phyloP scores from a whole-genome alignment of 1,284 basidiomycete species.

The Leccinum fuscescens region DNA sequence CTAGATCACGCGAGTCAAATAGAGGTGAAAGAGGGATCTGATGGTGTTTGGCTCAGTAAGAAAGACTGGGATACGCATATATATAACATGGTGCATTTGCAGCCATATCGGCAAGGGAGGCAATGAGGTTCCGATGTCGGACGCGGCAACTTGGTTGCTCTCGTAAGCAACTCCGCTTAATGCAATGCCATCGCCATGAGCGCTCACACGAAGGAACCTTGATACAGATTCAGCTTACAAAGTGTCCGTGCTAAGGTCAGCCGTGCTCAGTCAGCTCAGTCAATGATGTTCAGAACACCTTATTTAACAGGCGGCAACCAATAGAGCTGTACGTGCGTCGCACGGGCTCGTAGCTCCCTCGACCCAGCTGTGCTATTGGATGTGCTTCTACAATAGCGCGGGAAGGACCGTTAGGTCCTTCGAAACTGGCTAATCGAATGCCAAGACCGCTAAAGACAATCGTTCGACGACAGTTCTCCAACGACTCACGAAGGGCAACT shows the following conservation, averaged over 20 bases:
- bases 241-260: not conserved
- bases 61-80: not conserved
- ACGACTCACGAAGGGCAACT: not conserved
- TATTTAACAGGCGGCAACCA: not conserved
- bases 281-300: not conserved
- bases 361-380: not conserved
- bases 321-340: not conserved
- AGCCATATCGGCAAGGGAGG: not conserved
- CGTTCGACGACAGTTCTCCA: not conserved
- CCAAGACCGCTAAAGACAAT: not conserved
- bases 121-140: not conserved
- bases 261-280: not conserved
- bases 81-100: not conserved
- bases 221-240: conserved; percentile 3
- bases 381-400: not conserved
- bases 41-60: not conserved
- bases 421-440: not conserved
- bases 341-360: not conserved
- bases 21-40: not conserved
- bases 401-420: not conserved
- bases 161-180: not conserved
- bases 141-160: not conserved
- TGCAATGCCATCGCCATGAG: not conserved
- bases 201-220: not conserved
- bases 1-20: not conserved